Evolutionary conservation across 352 stramenopile genomes (phyloP).

Genomic region (Phytophthora fragariae): DNA sequence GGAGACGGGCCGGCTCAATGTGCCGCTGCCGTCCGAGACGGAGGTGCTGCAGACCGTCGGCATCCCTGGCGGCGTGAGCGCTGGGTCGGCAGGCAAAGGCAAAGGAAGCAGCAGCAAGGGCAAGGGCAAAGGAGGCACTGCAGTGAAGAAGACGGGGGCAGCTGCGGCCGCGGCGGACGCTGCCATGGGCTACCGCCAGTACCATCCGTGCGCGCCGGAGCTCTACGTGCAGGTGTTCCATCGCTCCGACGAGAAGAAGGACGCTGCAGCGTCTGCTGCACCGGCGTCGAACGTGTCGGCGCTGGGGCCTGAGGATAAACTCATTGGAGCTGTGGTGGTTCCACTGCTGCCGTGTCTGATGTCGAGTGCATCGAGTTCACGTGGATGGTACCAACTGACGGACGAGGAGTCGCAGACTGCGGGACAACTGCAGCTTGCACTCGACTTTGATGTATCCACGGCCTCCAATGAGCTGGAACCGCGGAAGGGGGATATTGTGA

Average conservation of each 20-base stretch:
- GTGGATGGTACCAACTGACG: slow-evolving; percentile 63
- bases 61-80: slow-evolving; percentile 32
- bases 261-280: slow-evolving; percentile 10
- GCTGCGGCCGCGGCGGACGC: slow-evolving; percentile 23
- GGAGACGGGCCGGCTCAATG: slow-evolving; percentile 54
- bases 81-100: slow-evolving; percentile 13
- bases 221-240: slow-evolving; percentile 73
- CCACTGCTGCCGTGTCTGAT: slow-evolving; percentile 70
- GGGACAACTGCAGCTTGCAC: slow-evolving; percentile 66
- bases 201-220: slow-evolving; percentile 64
- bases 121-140: slow-evolving; percentile 20
- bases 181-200: slow-evolving; percentile 44
- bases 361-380: slow-evolving; percentile 58
- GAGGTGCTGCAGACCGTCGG: slow-evolving; percentile 60
- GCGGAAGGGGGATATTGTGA: slow-evolving; percentile 64
- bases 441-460: slow-evolving; percentile 62
- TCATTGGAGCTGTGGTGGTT: slow-evolving; percentile 65
- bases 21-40: slow-evolving; percentile 66
- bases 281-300: slow-evolving; percentile 23
- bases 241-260: slow-evolving; percentile 39
- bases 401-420: slow-evolving; percentile 60
- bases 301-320: slow-evolving; percentile 50
- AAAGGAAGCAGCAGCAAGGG: slow-evolving; percentile 8
- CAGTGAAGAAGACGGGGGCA: slow-evolving; percentile 32
- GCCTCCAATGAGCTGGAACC: slow-evolving; percentile 49